These are phyloP conservation scores for Pythium dissimile DNA, from an alignment of 352 stramenopile genomes.

Conservation along the genomic window DNA sequence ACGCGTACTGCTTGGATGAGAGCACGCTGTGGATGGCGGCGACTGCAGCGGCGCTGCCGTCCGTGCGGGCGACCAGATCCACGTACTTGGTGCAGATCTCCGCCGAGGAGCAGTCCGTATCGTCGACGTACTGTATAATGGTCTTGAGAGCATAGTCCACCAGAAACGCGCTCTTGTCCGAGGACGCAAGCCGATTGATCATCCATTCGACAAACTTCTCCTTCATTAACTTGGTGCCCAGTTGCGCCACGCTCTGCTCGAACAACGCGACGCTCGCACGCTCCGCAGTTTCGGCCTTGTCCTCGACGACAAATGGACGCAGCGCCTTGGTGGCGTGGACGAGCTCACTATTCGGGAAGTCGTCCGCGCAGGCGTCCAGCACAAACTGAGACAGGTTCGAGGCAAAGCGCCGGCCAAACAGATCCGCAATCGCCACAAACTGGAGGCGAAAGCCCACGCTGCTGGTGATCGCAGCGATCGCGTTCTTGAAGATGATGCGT, in stretches of 20 bases:
- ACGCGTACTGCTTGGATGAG: constrained; percentile 18
- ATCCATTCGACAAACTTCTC: constrained; percentile 70
- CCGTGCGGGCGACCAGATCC: constrained; percentile 69
- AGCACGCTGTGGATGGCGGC: constrained; percentile 41
- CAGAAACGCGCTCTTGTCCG: constrained; percentile 38
- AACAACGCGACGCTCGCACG: constrained; percentile 46
- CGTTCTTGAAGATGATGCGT: constrained; percentile 80
- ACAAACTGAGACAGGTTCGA: constrained; percentile 68
- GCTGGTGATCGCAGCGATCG: constrained; percentile 50
- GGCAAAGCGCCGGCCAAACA: constrained; percentile 61
- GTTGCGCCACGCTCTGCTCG: constrained; percentile 44
- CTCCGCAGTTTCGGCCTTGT: constrained; percentile 43
- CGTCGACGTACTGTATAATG: constrained; percentile 44
- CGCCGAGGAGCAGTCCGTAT: constrained; percentile 7
- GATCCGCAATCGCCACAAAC: constrained; percentile 75
- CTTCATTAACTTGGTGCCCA: constrained; percentile 48
- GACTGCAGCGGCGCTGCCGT: constrained; percentile 47
- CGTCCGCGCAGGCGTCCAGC: constrained; percentile 49
- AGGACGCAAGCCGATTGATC: constrained; percentile 42
- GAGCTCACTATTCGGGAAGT: constrained; percentile 53
- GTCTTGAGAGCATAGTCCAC: constrained; percentile 54
- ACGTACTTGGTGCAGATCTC: constrained; percentile 52
- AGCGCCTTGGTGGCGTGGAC: constrained; percentile 54
- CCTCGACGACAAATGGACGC: constrained; percentile 42
- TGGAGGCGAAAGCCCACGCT: constrained; percentile 69